These are phyloP conservation scores for Cystobasidiaceae sp. DNA, from an alignment of 1,284 basidiomycete species.

Conservation along the genomic window DNA sequence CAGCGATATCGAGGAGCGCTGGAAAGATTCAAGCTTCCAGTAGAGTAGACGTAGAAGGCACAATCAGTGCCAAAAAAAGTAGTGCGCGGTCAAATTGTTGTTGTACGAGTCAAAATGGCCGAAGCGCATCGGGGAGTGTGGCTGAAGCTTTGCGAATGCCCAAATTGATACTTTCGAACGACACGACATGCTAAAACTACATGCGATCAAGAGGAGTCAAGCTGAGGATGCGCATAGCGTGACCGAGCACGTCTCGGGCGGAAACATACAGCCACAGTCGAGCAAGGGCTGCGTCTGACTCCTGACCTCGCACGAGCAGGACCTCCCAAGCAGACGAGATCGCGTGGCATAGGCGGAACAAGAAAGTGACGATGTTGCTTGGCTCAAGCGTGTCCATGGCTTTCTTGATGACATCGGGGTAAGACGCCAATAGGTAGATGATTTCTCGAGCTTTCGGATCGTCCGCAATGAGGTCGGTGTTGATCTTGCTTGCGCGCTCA, in stretches of 20 bases:
- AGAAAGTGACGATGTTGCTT: constrained; percentile 66
- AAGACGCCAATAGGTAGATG: constrained; percentile 74
- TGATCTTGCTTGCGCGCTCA: constrained; percentile 58
- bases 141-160: no score
- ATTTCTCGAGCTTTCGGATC: constrained; percentile 78
- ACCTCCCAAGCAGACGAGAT: constrained; percentile 81
- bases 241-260: constrained; percentile 79
- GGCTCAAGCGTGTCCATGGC: constrained; percentile 85
- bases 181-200: constrained; percentile 53
- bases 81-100: neutral
- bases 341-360: constrained; percentile 53
- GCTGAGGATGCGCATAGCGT: constrained; percentile 80
- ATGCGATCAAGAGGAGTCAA: constrained; percentile 86
- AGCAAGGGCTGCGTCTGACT: constrained; percentile 67
- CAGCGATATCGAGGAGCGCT: neutral
- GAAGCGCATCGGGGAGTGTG: no score
- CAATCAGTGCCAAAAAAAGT: neutral
- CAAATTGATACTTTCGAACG: neutral
- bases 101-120: no score
- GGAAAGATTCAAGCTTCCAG: neutral
- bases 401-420: constrained; percentile 82
- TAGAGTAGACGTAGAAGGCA: neutral
- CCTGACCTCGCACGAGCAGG: constrained; percentile 73
- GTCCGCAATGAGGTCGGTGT: constrained; percentile 61
- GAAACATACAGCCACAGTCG: constrained; percentile 84